Evolutionary conservation across 1,284 basidiomycete species (phyloP), one percentile per base, ranked within the genome.

Genomic region (Leccinum cinnamomeum): DNA sequence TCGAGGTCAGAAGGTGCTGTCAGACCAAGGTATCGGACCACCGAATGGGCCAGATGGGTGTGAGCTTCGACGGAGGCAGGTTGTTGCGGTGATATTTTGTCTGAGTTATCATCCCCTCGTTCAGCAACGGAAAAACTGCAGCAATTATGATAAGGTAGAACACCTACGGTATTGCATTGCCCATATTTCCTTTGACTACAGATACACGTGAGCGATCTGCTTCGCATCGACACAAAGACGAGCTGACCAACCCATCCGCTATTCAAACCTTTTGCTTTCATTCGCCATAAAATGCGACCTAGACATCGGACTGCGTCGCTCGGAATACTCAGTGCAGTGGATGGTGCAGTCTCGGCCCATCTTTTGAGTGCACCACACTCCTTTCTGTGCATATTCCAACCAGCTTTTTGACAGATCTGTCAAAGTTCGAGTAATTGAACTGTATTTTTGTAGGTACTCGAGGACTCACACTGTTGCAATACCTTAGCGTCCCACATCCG

Each of bases 161-260:
- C 7, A 81, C 88, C 33, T 69, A 94, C 92, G 89, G 16, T 88
- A 92, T 72, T 94, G 89, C 80, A 96, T 82, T 2, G 78, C 76
- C 37, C 85, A 84, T 10, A 94, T 80, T 71, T 90, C 84, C 62
- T 76, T 81, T 62, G 85, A 80, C 93, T 95, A 64, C 28, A 25
- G 20, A 25, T 48, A 51, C 37, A 53, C 62, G 46, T 62, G 14
- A 62, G 57, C n/a, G 10, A 41, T 33, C 6, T 6, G 3, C 30
- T 16, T 37, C 1, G 18, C 20, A 48, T 50, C 48, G 60, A 35
- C 16, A 25, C n/a, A n/a, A 28, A 64, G 6, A 44, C 7, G 44
- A 57, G 58, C 39, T 6, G 73, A 85, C 68, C 41, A 70, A 93
- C 91, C 87, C 86, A 92, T 39, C 67, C 69, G 64, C 82, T 86